phyloP scores from a whole-genome alignment of 1,284 basidiomycete genomes.

The Entoloma clypeatum region DNA sequence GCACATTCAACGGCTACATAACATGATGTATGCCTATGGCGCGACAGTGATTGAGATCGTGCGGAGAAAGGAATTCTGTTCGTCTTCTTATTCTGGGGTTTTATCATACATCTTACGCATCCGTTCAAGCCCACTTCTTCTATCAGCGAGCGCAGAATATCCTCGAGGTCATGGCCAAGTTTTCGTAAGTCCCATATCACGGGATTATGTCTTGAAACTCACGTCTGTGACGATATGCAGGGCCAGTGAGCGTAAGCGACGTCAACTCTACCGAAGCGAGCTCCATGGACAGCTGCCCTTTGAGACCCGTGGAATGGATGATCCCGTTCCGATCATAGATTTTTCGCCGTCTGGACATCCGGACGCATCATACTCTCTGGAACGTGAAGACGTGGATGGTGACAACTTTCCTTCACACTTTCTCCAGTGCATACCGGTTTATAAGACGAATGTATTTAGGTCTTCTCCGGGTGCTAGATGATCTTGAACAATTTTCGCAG shows the following conservation, averaged over 20 bases:
- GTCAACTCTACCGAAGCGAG: slow-evolving; percentile 76
- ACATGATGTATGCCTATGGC: slow-evolving; percentile 90
- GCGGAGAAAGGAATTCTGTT: slow-evolving; percentile 83
- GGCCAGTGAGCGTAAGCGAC: slow-evolving; percentile 68
- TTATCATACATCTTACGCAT: slow-evolving; percentile 3
- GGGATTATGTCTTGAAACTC: slow-evolving; percentile 2
- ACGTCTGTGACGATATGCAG: slow-evolving; percentile 32
- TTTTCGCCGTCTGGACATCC: slow-evolving; percentile 62
- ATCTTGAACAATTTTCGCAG: slow-evolving; percentile 56
- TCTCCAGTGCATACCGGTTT: neutral
- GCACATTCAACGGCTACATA: slow-evolving; percentile 85
- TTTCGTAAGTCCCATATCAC: slow-evolving; percentile 55
- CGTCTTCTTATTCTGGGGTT: slow-evolving; percentile 22
- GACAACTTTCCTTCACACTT: slow-evolving; percentile 11
- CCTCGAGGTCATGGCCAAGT: slow-evolving; percentile 77
- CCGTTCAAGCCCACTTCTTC: slow-evolving; percentile 62
- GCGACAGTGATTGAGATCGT: slow-evolving; percentile 91
- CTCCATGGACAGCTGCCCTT: slow-evolving; percentile 80
- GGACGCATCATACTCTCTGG: slow-evolving; percentile 58
- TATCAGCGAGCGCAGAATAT: slow-evolving; percentile 75
- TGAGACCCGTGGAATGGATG: slow-evolving; percentile 70
- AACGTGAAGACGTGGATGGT: slow-evolving; percentile 74
- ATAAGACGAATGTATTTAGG: slow-evolving; percentile 34
- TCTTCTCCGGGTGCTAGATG: slow-evolving; percentile 60
- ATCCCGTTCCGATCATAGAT: slow-evolving; percentile 72